Evolutionary conservation across 2,329 filamentous ascomycete genomes (phyloP).

Genomic region (Mycogone perniciosa): DNA sequence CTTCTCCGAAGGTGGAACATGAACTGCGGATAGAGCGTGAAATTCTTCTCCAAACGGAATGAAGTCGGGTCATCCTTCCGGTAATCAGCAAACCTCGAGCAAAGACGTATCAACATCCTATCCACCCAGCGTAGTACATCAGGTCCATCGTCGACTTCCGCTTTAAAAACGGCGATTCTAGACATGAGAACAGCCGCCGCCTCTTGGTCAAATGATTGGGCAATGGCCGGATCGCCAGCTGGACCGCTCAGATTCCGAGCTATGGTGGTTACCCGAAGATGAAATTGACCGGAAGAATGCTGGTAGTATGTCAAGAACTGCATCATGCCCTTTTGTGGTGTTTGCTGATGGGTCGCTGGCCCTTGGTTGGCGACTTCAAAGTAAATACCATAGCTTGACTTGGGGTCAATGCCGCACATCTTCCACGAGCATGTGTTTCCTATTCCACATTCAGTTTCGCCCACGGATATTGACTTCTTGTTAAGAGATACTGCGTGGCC

Average conservation of each 20-base stretch:
- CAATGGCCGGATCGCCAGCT: conserved; percentile 87
- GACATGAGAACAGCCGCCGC: conserved; percentile 97
- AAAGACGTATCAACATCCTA: conserved; percentile 93
- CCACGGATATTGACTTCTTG: conserved; percentile 95
- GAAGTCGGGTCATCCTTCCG: conserved; percentile 96
- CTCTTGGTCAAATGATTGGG: conserved; percentile 97
- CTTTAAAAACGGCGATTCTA: conserved; percentile 98
- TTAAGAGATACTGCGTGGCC: conserved; percentile 94
- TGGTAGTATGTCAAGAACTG: conserved; percentile 99
- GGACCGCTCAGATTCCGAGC: conserved; percentile 87
- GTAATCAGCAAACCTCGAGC: conserved; percentile 95
- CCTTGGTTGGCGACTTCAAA: conserved; percentile 96
- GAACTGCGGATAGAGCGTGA: conserved; percentile 96
- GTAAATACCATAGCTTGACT: conserved; percentile 89
- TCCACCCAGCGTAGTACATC: conserved; percentile 98
- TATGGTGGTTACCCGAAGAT: conserved; percentile 91
- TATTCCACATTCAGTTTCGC: conserved; percentile 96
- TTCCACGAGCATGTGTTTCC: conserved; percentile 99
- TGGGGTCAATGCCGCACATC: conserved; percentile 97
- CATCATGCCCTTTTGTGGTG: conserved; percentile 88
- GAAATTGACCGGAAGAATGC: conserved; percentile 92
- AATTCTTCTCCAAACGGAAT: conserved; percentile 97
- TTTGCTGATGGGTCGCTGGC: conserved; percentile 77
- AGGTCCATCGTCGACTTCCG: conserved; percentile 96
- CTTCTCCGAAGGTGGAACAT: conserved; percentile 98